These are phyloP conservation scores for Poronia punctata DNA, from an alignment of 495 filamentous ascomycete genomes.

Conservation along the genomic window DNA sequence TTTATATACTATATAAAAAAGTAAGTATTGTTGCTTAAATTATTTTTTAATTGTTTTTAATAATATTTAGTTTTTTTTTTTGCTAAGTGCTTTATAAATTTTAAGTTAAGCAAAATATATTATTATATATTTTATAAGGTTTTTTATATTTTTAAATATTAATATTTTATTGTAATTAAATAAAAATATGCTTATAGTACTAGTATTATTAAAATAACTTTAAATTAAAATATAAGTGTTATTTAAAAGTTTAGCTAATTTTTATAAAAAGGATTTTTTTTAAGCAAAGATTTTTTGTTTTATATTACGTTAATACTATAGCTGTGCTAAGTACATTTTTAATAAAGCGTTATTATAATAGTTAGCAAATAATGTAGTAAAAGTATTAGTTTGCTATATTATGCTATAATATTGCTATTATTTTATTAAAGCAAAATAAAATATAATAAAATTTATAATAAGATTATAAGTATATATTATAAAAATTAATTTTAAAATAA, in stretches of 20 bases:
- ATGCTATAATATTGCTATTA: not conserved
- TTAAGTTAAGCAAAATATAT: not conserved
- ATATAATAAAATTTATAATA: not conserved
- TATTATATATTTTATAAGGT: conserved; percentile 1
- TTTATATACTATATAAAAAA: conserved; percentile 1
- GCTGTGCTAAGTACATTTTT: not conserved
- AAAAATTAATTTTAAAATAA: not conserved
- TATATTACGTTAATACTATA: conserved; percentile 1
- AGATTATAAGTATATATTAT: not conserved
- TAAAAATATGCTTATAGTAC: not conserved
- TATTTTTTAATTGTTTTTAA: not conserved
- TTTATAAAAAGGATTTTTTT: not conserved
- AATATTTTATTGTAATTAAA: not conserved
- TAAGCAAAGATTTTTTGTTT: not conserved
- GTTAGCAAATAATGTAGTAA: not conserved
- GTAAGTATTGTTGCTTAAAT: not conserved
- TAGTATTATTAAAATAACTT: not conserved
- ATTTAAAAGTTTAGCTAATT: not conserved
- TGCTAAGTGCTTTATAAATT: not conserved
- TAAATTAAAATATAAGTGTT: conserved; percentile 1
- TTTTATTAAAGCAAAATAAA: not conserved
- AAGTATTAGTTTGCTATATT: not conserved
- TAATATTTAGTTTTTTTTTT: not conserved
- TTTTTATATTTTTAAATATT: conserved; percentile 1
- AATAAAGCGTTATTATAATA: not conserved